phyloP scores from a whole-genome alignment of 768 basidiomycete genomes.

The Tephrocybe sp. region DNA sequence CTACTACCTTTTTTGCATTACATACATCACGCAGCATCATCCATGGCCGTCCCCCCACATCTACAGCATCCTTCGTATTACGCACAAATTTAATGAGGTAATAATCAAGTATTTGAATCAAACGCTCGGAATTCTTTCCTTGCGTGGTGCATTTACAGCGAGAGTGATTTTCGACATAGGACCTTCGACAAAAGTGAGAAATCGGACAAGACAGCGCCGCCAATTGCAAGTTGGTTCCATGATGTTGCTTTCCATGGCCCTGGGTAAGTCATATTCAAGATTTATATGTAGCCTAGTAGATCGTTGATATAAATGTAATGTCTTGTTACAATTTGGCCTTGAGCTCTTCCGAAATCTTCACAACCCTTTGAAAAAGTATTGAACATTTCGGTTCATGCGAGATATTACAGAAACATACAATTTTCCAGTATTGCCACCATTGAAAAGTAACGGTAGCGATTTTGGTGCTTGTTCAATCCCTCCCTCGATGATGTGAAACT shows the following conservation, averaged over 20 bases:
- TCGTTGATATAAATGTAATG: background rate
- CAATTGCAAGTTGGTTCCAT: no score
- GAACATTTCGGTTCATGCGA: background rate
- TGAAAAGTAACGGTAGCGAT: slow-evolving; percentile 69
- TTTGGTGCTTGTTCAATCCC: slow-evolving; percentile 70
- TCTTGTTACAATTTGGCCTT: slow-evolving; percentile 30
- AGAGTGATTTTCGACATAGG: no score
- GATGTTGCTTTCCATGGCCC: no score
- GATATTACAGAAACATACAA: slow-evolving; percentile 36
- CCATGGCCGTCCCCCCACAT: background rate
- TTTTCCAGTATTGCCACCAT: slow-evolving; percentile 79
- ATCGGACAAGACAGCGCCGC: no score
- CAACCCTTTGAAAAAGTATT: slow-evolving; percentile 39
- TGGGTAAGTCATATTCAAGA: background rate
- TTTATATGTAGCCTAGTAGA: background rate
- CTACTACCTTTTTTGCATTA: background rate
- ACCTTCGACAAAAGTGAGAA: no score
- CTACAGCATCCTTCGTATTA: background rate
- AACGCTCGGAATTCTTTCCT: no score
- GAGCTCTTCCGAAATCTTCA: slow-evolving; percentile 52
- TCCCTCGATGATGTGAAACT: slow-evolving; percentile 75
- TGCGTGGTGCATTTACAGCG: no score
- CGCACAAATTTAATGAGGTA: background rate
- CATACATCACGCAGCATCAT: slow-evolving; percentile 7
- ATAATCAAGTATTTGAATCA: no score